phyloP scores from a whole-genome alignment of 2,329 filamentous ascomycete genomes.

The Colletotrichum zoysiae region DNA sequence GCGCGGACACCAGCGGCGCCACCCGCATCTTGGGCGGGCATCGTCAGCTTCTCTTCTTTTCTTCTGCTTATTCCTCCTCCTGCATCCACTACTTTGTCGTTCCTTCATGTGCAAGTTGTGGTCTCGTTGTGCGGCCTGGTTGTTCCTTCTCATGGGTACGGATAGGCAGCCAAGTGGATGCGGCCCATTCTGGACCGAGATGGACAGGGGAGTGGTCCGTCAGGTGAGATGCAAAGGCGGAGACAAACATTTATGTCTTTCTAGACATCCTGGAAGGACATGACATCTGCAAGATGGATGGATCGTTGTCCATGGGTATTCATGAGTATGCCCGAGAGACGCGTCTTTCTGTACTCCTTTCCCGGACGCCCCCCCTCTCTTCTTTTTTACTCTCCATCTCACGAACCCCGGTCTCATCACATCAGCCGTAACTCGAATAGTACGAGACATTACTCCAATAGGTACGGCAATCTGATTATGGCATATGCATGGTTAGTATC shows the following conservation, averaged over 20 bases:
- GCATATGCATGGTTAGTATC: neutral
- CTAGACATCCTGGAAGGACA: neutral
- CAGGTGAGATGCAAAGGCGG: slow-evolving; percentile 3
- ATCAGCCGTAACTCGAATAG: slow-evolving; percentile 1
- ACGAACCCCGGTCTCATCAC: slow-evolving; percentile 18
- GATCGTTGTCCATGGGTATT: slow-evolving; percentile 5
- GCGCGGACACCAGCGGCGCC: slow-evolving; percentile 31
- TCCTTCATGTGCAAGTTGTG: neutral
- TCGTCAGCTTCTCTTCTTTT: neutral
- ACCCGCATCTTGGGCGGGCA: slow-evolving; percentile 23
- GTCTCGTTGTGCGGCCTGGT: neutral
- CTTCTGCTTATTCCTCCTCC: neutral
- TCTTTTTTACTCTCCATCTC: slow-evolving; percentile 20
- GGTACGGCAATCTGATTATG: neutral
- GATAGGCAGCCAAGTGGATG: neutral
- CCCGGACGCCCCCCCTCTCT: slow-evolving; percentile 4
- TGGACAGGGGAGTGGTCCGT: neutral
- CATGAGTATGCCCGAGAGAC: slow-evolving; percentile 12
- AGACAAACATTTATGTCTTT: neutral
- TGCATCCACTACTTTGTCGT: neutral
- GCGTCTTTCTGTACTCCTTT: slow-evolving; percentile 16
- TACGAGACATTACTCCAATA: slow-evolving; percentile 26
- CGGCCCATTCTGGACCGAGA: neutral
- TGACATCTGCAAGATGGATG: neutral
- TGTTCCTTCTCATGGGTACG: slow-evolving; percentile 12